Base-by-base conservation (phyloP, 495 filamentous ascomycete species). In the Hypoxylon trugodes region DNA sequence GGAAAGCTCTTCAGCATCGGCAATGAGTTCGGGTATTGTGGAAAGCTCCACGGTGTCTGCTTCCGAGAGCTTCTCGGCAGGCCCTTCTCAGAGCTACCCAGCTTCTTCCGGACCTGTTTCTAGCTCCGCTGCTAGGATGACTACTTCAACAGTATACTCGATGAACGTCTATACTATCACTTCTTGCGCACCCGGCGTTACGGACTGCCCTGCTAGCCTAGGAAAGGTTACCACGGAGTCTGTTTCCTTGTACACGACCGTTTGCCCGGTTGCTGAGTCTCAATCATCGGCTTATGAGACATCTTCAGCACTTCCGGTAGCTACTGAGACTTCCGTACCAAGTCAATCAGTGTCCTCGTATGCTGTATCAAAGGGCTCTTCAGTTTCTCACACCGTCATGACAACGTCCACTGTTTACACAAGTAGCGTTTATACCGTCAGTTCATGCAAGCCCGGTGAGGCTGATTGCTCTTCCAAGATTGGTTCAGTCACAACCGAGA, bases 131-230 rank as follows among this genome's bases (percentile, higher is more conserved):
- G 49, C 50, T 28, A 26, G 73, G 32, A 77, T 74, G 25, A 86
- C 84, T 47, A 84, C 81, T 21, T 87, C 85, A 6, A 88, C 87
- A 36, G 75, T 87, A 13, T 87, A 80, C 70, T 73, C 78, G 12
- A 89, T 86, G 7, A 81, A 76, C 48, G 75, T 80, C 64, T 75
- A 82, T 54, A 87, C 87, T 4, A 75, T 87, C 66, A 85, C 82
- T 2, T 81, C 79, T 54, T 88, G 85, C 69, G 78, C 79, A 6
- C 70, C 86, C 1, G 80, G 73, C 5, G 81, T 88, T n/a, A 84
- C 81, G 49, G 71, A 85, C 68, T 89, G 87, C 75, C 86, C 86
- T 12, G 81, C 80, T 69, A 32, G 58, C 70, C 16, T 84, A 72
- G 41, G 83, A 76, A 59, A 77, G 50, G 79, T 85, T 1, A 78